phyloP scores from a whole-genome alignment of 805 yeast species.

The Tetrapisispora phaffii region DNA sequence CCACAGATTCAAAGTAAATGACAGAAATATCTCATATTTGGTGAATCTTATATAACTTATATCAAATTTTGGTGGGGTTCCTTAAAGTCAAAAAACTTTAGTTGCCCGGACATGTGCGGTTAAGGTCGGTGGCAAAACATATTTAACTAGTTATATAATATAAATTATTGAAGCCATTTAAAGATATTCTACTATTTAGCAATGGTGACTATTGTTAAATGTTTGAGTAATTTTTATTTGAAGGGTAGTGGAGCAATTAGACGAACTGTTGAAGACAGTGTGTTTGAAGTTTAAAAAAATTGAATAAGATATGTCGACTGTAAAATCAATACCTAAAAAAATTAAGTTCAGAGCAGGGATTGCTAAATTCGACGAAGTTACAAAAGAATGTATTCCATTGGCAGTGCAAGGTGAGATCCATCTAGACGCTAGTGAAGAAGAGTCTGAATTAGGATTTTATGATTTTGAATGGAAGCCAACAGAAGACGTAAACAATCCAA shows the following conservation, averaged over 20 bases:
- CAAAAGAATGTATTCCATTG: constrained; percentile 46
- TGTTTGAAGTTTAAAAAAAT: too few species aligned
- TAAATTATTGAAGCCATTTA: too few species aligned
- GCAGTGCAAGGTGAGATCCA: constrained; percentile 42
- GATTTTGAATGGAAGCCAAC: constrained; percentile 28
- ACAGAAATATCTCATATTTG: too few species aligned
- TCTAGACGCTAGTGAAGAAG: constrained; percentile 26
- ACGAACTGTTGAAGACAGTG: background rate
- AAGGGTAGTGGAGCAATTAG: background rate
- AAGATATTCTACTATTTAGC: too few species aligned
- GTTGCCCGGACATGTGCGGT: background rate
- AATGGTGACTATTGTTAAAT: too few species aligned
- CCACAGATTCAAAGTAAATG: too few species aligned
- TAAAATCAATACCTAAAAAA: background rate
- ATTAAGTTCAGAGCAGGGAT: constrained; percentile 47
- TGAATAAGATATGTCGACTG: background rate
- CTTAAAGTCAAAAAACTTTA: background rate
- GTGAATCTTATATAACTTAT: too few species aligned
- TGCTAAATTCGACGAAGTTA: constrained; percentile 48
- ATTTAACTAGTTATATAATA: background rate
- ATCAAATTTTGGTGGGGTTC: too few species aligned
- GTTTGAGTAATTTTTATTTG: too few species aligned
- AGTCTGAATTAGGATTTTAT: constrained; percentile 26
- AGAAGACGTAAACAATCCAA: constrained; percentile 23
- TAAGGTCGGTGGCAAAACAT: background rate